Conservation (phyloP, 306 rosid species). For the Urtica urens region DNA sequence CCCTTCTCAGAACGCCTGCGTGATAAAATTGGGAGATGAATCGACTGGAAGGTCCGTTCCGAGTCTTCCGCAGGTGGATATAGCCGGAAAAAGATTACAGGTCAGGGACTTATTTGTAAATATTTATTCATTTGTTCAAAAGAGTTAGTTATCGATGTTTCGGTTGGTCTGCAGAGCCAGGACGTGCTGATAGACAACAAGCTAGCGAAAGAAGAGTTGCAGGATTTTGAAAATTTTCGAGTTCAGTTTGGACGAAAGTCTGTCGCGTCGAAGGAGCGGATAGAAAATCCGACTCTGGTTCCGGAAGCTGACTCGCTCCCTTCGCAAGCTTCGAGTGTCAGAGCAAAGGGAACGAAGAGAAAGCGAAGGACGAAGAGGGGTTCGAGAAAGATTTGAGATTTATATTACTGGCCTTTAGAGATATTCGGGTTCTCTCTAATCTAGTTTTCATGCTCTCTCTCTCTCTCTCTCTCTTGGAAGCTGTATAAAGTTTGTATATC, state of each 20-base stretch:
- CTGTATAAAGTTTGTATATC: conserved; percentile 23
- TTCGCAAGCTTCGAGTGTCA: conserved; percentile 17
- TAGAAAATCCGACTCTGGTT: conserved; percentile 16
- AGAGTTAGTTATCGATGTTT: neutral
- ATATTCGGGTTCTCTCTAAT: conserved; percentile 10
- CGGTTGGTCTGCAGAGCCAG: conserved; percentile 23
- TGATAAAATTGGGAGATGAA: conserved; percentile 19
- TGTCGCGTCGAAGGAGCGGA: conserved; percentile 23
- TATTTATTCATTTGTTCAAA: conserved; percentile 17
- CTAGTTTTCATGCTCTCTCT: conserved; percentile 9
- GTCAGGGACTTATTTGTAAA: conserved; percentile 18
- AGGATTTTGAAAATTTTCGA: conserved; percentile 24
- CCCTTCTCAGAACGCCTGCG: conserved; percentile 15
- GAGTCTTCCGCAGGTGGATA: conserved; percentile 21
- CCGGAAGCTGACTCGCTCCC: conserved; percentile 23
- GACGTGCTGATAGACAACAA: conserved; percentile 23
- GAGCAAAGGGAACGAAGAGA: conserved; percentile 29
- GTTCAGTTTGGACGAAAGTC: conserved; percentile 27
- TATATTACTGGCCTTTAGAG: neutral
- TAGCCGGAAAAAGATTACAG: conserved; percentile 19
- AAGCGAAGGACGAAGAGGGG: conserved; percentile 26
- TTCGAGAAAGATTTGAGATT: neutral
- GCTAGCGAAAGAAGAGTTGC: conserved; percentile 33
- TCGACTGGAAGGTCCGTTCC: conserved; percentile 30
- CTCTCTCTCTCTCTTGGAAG: neutral